Base-by-base conservation (phyloP, 768 basidiomycete genomes). In the Tylopilus rubrobrunneus region DNA sequence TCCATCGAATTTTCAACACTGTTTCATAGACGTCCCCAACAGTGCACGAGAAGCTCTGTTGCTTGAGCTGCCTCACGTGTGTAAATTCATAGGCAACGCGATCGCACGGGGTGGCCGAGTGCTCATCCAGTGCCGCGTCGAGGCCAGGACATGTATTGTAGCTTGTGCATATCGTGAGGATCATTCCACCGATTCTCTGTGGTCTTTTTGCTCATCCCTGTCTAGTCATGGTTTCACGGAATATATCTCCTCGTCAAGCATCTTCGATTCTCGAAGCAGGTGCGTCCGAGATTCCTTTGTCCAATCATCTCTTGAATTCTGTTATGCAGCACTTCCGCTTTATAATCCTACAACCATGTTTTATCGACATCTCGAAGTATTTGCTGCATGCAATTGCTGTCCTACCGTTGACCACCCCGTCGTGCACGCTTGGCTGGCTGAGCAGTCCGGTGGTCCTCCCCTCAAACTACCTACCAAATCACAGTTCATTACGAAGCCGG, bases 71-170 rank as follows among this genome's bases (percentile, higher is more conserved):
- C 78, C 77, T 11, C 70, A 68, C 7, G 67, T 74, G n/a, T 78
- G 77, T 51, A 60, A 63, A 37, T 82, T 78, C 53, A 73, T 83
- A n/a, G 62, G 67, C 15, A 62, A 74, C 23, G 78, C 78, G 0
- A 59, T 79, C 7, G 61, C 67, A 9, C 60, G 53, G 34, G 74
- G 74, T 6, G 78, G 78, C 3, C 70, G 68, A 29, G 78, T 85
- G 17, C 77, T 86, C 23, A 75, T 86, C 21, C 76, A 83, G 64
- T 83, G 74, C 34, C 67, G 71, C 12, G 70, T 74, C n/a, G 84
- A 85, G 54, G 73, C 76, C 10, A 74, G 78, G 45, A 81, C 82
- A 17, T 82, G 80, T 59, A 72, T 76, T 31, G 76, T 76, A 28
- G 77, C 72, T 33, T 81, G 76, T 54, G 80, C 81, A 34, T 82